These are phyloP conservation scores for Cercospora canescens DNA, from an alignment of 2,329 filamentous ascomycete genomes.

Conservation along the genomic window DNA sequence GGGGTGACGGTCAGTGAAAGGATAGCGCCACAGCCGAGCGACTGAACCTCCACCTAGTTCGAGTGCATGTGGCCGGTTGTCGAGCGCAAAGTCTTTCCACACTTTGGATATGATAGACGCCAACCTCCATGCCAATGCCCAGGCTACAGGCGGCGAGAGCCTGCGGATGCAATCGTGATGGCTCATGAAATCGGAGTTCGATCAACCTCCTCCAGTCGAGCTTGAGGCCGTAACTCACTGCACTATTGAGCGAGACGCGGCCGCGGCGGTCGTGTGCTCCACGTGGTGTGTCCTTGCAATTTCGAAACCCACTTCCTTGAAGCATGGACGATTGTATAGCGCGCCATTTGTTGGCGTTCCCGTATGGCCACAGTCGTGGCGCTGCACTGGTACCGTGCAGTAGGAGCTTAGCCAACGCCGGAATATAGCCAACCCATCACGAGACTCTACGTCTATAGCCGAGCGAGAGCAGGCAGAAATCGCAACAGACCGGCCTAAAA, in stretches of 20 bases:
- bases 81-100: not conserved
- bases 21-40: not conserved
- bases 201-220: not conserved
- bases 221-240: not conserved
- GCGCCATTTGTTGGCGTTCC: not conserved
- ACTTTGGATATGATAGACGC: not conserved
- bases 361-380: not conserved
- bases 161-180: not conserved
- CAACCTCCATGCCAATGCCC: not conserved
- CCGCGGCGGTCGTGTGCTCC: not conserved
- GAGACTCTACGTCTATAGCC: not conserved
- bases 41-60: not conserved
- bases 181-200: not conserved
- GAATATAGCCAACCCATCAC: not conserved
- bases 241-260: not conserved
- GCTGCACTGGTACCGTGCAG: not conserved
- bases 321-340: not conserved
- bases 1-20: too few species aligned
- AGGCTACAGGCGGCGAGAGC: not conserved
- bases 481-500: not conserved
- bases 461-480: not conserved
- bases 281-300: not conserved
- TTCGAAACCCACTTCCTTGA: not conserved
- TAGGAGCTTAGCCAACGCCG: not conserved
- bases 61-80: not conserved